Evolutionary conservation across 1,284 basidiomycete genomes (phyloP).

Genomic region (Tylopilus sp.): DNA sequence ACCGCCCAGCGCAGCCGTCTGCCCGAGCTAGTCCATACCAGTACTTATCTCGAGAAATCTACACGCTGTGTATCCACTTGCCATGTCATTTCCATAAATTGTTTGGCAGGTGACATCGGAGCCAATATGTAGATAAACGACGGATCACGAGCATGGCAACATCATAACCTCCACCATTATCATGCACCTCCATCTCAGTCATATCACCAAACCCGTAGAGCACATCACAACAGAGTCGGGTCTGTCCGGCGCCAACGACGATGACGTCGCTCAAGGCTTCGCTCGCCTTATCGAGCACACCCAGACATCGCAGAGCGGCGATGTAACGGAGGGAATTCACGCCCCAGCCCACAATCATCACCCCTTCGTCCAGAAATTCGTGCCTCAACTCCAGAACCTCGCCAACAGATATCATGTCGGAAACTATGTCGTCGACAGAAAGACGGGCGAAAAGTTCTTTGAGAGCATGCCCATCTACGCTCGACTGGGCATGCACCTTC

Average conservation of each 20-base stretch:
- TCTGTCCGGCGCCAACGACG: constrained; percentile 24
- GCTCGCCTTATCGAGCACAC: constrained; percentile 46
- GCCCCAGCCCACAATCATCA: constrained; percentile 34
- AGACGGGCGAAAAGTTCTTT: constrained; percentile 62
- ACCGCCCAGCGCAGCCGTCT: background rate
- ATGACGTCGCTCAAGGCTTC: constrained; percentile 41
- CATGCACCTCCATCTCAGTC: constrained; percentile 19
- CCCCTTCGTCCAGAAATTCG: constrained; percentile 44
- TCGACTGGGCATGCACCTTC: constrained; percentile 71
- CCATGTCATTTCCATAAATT: background rate
- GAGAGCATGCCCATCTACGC: constrained; percentile 83
- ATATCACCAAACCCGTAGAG: constrained; percentile 28
- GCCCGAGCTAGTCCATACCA: background rate
- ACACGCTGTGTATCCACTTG: too few relatives aligned
- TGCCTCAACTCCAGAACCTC: constrained; percentile 56
- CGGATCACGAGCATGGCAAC: background rate
- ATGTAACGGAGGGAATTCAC: constrained; percentile 47
- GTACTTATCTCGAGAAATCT: too few relatives aligned
- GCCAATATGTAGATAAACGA: constrained; percentile 5
- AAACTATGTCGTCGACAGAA: constrained; percentile 65
- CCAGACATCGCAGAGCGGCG: constrained; percentile 22
- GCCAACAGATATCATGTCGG: constrained; percentile 57
- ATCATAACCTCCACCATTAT: background rate
- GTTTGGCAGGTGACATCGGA: background rate
- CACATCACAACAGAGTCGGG: constrained; percentile 16